Evolutionary conservation across 2,329 filamentous ascomycete species (phyloP), one percentile per base, ranked within the genome.

Genomic region (Neonectria coccinea): DNA sequence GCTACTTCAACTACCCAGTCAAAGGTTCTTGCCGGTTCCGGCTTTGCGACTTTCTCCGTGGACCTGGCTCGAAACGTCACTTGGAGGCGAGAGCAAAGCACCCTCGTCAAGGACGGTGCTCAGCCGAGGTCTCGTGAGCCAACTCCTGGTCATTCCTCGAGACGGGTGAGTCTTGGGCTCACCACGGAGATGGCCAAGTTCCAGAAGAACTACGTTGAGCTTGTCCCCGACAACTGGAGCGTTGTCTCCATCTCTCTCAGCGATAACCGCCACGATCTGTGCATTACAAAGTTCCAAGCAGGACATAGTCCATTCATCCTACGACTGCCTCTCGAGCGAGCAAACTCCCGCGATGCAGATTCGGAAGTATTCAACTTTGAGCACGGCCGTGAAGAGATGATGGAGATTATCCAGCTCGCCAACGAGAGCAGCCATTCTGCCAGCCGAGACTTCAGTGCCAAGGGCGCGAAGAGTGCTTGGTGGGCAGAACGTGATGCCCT

Each of bases 211-310:
- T 97, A 94, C 71, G 85, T 97, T 55, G 92, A 97, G 73, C 91
- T 95, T 54, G 89, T 99, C 6, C 97, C 96, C 0, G 80, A 84
- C 42, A 84, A 86, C 7, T 99, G 96, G 96, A 93, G 89, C 51
- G 91, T 94, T 1, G 83, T 99, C 10, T 98, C 94, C 0, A 82
- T 99, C 48, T 92, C 92, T 0, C 80, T 99, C 16, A 96, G 92
- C 74, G 92, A 97, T 57, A 91, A 90, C 70, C 87, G 86, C 42
- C 91, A 93, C 59, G 96, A 98, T 75, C 86, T 99, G 5, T 94
- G 92, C 70, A 90, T 98, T 67, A 94, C 93, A n/a, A 93, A 93
- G 72, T 88, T 97, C 36, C 89, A 92, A 67, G 85, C 89, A 10
- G 89, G 88, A 1, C 87, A 91, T 55, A 89, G 87, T 27, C 96